Evolutionary conservation across 805 yeast species (phyloP).

Genomic region (Saccharomycopsis oosterbeekiorum): DNA sequence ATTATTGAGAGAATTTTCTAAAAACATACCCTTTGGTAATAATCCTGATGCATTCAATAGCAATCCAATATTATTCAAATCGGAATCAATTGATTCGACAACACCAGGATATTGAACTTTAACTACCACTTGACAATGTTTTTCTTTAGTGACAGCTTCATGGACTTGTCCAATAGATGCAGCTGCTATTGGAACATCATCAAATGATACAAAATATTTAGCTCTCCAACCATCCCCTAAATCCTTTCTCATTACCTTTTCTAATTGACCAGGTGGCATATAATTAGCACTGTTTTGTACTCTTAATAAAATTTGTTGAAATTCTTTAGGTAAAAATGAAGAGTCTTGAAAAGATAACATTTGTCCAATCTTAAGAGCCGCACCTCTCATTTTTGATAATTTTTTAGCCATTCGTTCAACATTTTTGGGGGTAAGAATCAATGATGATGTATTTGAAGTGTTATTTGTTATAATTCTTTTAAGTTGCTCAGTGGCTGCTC

Average conservation of each 20-base stretch:
- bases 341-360: slow-evolving; percentile 92
- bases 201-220: slow-evolving; percentile 57
- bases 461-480: slow-evolving; percentile 50
- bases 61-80: slow-evolving; percentile 74
- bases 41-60: slow-evolving; percentile 77
- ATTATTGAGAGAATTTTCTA: slow-evolving; percentile 86
- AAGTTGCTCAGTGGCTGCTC: slow-evolving; percentile 71
- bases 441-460: slow-evolving; percentile 33
- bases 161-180: slow-evolving; percentile 98
- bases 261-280: slow-evolving; percentile 90
- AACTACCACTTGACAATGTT: slow-evolving; percentile 68
- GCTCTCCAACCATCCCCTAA: slow-evolving; percentile 75
- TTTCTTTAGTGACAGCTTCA: slow-evolving; percentile 57
- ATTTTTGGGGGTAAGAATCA: slow-evolving; percentile 71
- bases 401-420: slow-evolving; percentile 82
- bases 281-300: slow-evolving; percentile 94
- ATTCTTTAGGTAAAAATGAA: slow-evolving; percentile 71
- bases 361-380: slow-evolving; percentile 96
- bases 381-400: slow-evolving; percentile 95
- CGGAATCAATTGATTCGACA: slow-evolving; percentile 86
- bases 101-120: slow-evolving; percentile 98
- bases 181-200: slow-evolving; percentile 89
- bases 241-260: slow-evolving; percentile 59
- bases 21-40: slow-evolving; percentile 82
- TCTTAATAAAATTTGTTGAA: slow-evolving; percentile 66